These are phyloP conservation scores for Davidsoniella virescens DNA, from an alignment of 2,329 filamentous ascomycete genomes.

Conservation along the genomic window DNA sequence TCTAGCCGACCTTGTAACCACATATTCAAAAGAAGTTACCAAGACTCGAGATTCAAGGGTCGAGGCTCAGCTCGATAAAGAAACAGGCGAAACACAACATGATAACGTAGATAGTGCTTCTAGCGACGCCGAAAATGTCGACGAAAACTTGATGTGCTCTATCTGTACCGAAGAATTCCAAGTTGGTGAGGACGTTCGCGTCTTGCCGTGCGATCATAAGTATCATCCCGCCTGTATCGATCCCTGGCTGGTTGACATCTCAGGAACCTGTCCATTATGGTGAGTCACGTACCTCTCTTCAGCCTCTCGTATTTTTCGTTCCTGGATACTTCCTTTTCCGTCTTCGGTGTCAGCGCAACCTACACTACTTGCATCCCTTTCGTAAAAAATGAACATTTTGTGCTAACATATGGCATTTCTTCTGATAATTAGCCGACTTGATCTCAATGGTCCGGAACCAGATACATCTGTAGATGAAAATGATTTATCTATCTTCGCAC, in stretches of 20 bases:
- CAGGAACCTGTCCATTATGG: constrained; percentile 54
- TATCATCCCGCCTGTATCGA: constrained; percentile 54
- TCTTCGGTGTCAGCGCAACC: neutral
- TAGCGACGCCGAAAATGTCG: constrained; percentile 12
- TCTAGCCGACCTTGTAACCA: neutral
- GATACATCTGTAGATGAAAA: no score
- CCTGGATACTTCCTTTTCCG: constrained; percentile 10
- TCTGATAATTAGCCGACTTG: constrained; percentile 30
- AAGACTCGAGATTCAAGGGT: neutral
- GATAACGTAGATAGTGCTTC: neutral
- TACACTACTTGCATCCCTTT: neutral
- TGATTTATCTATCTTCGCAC: no score
- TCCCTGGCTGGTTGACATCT: constrained; percentile 54
- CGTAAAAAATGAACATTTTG: neutral
- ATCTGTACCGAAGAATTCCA: constrained; percentile 56
- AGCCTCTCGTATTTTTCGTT: neutral
- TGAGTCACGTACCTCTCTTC: constrained; percentile 24
- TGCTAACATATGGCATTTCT: neutral
- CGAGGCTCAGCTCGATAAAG: neutral
- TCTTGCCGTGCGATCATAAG: constrained; percentile 51
- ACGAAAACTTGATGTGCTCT: constrained; percentile 39
- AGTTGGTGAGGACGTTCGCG: constrained; percentile 49
- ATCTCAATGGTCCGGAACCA: constrained; percentile 21
- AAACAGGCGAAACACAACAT: neutral
- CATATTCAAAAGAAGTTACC: neutral